These are phyloP conservation scores for Hypomyces perniciosus DNA, from an alignment of 2,329 filamentous ascomycete genomes.

Conservation along the genomic window DNA sequence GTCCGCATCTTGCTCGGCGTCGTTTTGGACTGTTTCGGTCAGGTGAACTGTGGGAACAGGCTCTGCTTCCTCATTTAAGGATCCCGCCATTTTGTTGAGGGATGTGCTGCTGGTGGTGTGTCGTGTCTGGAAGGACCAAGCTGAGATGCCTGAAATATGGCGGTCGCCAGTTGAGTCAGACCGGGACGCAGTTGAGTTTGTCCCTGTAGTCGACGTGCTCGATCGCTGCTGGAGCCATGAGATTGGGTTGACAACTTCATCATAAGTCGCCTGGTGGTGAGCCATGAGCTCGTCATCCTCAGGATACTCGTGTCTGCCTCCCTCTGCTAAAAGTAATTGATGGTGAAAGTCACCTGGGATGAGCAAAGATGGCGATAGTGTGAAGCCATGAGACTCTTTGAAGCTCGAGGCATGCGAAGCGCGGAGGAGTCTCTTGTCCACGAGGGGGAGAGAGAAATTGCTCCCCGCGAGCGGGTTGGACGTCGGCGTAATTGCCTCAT, in stretches of 20 bases:
- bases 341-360: slow-evolving; percentile 55
- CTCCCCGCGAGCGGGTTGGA: slow-evolving; percentile 32
- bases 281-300: slow-evolving; percentile 28
- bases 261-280: slow-evolving; percentile 15
- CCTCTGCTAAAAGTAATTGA: slow-evolving; percentile 39
- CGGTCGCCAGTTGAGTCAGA: slow-evolving; percentile 45
- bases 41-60: slow-evolving; percentile 23
- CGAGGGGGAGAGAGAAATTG: slow-evolving; percentile 48
- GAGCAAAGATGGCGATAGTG: slow-evolving; percentile 55
- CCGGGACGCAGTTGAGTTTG: slow-evolving; percentile 37
- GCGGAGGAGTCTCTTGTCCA: slow-evolving; percentile 28
- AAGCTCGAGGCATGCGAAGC: slow-evolving; percentile 48
- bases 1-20: slow-evolving; percentile 14
- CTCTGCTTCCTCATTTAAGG: slow-evolving; percentile 28
- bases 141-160: slow-evolving; percentile 49
- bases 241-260: slow-evolving; percentile 10
- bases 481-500: slow-evolving; percentile 41
- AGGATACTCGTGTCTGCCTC: slow-evolving; percentile 22
- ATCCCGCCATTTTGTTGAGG: slow-evolving; percentile 29
- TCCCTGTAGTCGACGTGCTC: slow-evolving; percentile 51
- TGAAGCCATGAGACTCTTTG: slow-evolving; percentile 54
- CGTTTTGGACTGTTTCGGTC: slow-evolving; percentile 15
- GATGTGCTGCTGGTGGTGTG: slow-evolving; percentile 49
- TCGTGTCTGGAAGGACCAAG: slow-evolving; percentile 47
- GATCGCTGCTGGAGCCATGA: slow-evolving; percentile 37